Conservation (phyloP, 352 stramenopile species). For the Phytophthora sp. region DNA sequence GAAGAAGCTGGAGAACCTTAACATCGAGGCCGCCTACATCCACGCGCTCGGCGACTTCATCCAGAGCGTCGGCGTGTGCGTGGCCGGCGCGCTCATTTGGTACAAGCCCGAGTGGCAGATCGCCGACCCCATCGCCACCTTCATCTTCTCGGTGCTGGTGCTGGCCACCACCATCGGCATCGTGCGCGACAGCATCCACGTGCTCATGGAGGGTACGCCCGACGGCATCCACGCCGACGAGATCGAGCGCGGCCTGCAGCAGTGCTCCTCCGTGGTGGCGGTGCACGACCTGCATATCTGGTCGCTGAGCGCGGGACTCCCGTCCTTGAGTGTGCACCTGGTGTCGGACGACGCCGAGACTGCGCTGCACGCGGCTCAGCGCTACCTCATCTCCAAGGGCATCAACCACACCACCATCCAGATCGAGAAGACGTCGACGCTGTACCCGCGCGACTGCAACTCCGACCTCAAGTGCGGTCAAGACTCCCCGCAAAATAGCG, state of each 20-base stretch:
- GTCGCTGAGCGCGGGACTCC: slow-evolving; percentile 93
- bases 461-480: slow-evolving; percentile 78
- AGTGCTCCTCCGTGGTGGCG: slow-evolving; percentile 86
- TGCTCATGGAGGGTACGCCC: slow-evolving; percentile 97
- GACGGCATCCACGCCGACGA: slow-evolving; percentile 88
- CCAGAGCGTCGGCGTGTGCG: slow-evolving; percentile 95
- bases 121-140: slow-evolving; percentile 96
- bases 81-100: slow-evolving; percentile 97
- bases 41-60: slow-evolving; percentile 98
- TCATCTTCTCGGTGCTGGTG: slow-evolving; percentile 97
- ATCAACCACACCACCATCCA: slow-evolving; percentile 93
- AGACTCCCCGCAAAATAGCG: slow-evolving; percentile 65
- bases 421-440: slow-evolving; percentile 70
- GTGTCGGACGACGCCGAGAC: slow-evolving; percentile 70
- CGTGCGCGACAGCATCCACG: slow-evolving; percentile 89
- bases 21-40: slow-evolving; percentile 96
- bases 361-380: slow-evolving; percentile 72
- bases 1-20: slow-evolving; percentile 91
- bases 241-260: slow-evolving; percentile 82
- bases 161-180: slow-evolving; percentile 94
- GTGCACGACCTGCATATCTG: slow-evolving; percentile 99
- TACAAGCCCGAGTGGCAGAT: slow-evolving; percentile 96
- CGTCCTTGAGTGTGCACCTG: slow-evolving; percentile 94
- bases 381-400: slow-evolving; percentile 71
- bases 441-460: slow-evolving; percentile 78